phyloP scores from a whole-genome alignment of 2,329 filamentous ascomycete genomes.

The Xylaria sp. region DNA sequence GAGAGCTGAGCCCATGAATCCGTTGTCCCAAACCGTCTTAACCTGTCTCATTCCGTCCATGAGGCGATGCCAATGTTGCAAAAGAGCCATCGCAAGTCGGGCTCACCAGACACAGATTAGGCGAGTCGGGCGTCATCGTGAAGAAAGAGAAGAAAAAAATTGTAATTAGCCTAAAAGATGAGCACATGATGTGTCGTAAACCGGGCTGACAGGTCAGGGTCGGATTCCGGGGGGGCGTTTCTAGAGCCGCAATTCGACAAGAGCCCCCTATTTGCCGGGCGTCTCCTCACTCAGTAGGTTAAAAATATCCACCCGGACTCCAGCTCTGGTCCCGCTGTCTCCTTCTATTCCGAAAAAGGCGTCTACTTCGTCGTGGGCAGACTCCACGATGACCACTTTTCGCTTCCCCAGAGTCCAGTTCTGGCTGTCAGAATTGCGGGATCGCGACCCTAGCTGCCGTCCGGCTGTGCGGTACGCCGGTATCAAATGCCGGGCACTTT shows the following conservation, averaged over 20 bases:
- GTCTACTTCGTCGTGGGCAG: not conserved
- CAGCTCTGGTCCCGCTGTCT: not conserved
- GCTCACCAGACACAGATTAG: not conserved
- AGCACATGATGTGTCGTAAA: not conserved
- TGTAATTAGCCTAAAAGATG: not conserved
- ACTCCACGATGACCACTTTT: no score
- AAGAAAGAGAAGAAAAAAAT: not conserved
- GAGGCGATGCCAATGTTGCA: not conserved
- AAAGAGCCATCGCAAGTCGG: not conserved
- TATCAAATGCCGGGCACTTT: not conserved
- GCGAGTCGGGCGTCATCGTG: not conserved
- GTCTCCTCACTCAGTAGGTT: not conserved
- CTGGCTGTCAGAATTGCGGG: not conserved
- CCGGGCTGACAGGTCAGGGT: no score
- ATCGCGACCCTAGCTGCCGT: not conserved
- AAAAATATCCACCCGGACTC: not conserved
- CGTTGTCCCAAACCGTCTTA: not conserved
- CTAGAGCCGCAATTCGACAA: no score
- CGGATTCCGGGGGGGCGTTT: no score
- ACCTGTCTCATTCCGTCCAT: not conserved
- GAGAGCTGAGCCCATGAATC: not conserved
- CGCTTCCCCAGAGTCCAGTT: not conserved
- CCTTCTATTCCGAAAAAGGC: not conserved
- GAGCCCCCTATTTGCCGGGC: not conserved
- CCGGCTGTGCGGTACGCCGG: not conserved